Percentiles rank a stretch among this genome's conserved stretches.
Conservation (phyloP, 1,284 basidiomycete genomes). For the Ceratorhiza oryzae-sativae region DNA sequence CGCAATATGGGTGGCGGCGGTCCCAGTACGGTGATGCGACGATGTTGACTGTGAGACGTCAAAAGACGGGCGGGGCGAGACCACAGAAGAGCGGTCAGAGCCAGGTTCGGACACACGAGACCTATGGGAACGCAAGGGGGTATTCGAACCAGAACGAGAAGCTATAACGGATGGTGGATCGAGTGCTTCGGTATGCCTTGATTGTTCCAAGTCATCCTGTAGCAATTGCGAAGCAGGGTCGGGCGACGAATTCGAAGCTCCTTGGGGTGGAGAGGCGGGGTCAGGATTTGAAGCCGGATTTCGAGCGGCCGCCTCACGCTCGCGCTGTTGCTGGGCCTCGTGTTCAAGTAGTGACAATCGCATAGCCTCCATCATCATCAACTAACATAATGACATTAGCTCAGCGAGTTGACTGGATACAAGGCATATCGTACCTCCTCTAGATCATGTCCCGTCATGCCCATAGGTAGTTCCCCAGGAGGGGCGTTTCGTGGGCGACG, state of each 20-base stretch:
- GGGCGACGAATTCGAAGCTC: conserved; percentile 22
- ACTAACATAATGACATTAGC: conserved; percentile 55
- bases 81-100: conserved; percentile 8
- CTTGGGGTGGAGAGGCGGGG: conserved; percentile 13
- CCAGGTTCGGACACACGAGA: background rate
- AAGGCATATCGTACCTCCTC: conserved; percentile 71
- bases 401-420: conserved; percentile 21
- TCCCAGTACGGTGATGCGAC: conserved; percentile 32
- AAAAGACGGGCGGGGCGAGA: conserved; percentile 26
- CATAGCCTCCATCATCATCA: conserved; percentile 99
- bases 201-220: background rate
- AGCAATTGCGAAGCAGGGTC: conserved; percentile 34
- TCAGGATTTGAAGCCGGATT: conserved; percentile 16
- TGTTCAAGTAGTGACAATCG: conserved; percentile 92
- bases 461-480: conserved; percentile 65
- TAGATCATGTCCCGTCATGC: conserved; percentile 78
- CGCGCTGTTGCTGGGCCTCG: conserved; percentile 48
- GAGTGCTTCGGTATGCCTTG: background rate
- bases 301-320: conserved; percentile 32
- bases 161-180: conserved; percentile 13
- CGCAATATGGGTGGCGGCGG: conserved; percentile 28
- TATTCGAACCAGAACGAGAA: conserved; percentile 28
- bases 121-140: background rate
- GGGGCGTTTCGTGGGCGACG: conserved; percentile 47
- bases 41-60: conserved; percentile 9